Evolutionary conservation across 2,329 filamentous ascomycete genomes (phyloP).

Genomic region (Venturia effusa): DNA sequence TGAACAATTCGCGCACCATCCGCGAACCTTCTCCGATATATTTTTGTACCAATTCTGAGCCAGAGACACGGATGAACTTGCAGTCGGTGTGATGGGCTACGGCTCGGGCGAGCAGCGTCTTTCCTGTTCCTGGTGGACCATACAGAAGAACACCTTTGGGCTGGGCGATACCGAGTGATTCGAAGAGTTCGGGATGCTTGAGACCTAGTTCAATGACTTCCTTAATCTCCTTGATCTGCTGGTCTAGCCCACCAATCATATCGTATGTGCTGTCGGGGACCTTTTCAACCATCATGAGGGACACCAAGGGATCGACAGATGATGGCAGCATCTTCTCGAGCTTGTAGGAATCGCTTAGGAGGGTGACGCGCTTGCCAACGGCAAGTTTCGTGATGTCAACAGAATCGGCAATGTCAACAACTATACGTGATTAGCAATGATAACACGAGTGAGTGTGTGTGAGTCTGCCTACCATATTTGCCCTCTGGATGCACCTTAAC

Average conservation of each 20-base stretch:
- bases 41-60: slow-evolving; percentile 94
- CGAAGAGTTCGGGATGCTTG: slow-evolving; percentile 97
- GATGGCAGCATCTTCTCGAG: slow-evolving; percentile 97
- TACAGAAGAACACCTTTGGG: slow-evolving; percentile 96
- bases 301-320: slow-evolving; percentile 94
- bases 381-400: slow-evolving; percentile 95
- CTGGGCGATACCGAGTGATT: slow-evolving; percentile 96
- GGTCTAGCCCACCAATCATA: slow-evolving; percentile 98
- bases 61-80: slow-evolving; percentile 96
- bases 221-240: slow-evolving; percentile 99
- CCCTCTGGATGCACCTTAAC: slow-evolving; percentile 99
- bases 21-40: slow-evolving; percentile 97
- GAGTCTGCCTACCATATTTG: slow-evolving; percentile 74
- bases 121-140: slow-evolving; percentile 91
- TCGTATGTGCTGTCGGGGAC: slow-evolving; percentile 99
- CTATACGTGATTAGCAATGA: slow-evolving; percentile 34
- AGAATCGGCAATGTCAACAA: slow-evolving; percentile 88
- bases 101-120: slow-evolving; percentile 87
- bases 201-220: slow-evolving; percentile 98
- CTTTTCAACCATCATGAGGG: slow-evolving; percentile 99
- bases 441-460: background rate
- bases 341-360: slow-evolving; percentile 96
- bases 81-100: slow-evolving; percentile 98
- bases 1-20: slow-evolving; percentile 98
- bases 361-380: slow-evolving; percentile 90